Evolutionary conservation across 228 moss, liverwort and hornwort species (phyloP).

Genomic region (Sphagnum fallax): DNA sequence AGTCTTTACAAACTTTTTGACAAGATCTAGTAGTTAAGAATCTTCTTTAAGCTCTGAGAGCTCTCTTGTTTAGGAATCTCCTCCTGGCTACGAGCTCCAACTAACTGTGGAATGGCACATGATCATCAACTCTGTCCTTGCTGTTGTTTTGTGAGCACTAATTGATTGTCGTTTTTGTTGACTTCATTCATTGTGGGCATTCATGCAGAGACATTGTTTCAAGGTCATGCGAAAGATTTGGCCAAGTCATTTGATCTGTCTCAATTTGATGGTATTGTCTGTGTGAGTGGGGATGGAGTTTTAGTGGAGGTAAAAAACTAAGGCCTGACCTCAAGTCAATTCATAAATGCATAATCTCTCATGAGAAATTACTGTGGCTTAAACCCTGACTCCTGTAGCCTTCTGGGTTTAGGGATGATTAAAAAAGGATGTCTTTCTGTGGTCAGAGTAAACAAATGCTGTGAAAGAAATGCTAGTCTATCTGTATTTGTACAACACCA

Average conservation of each 20-base stretch:
- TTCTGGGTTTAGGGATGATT: no score
- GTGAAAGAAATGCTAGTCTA: no score
- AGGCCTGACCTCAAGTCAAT: not conserved
- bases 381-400: no score
- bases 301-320: conserved; percentile 27
- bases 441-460: no score
- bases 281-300: conserved; percentile 58
- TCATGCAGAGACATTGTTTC: conserved; percentile 42
- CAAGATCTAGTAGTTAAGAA: no score
- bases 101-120: no score
- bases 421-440: no score
- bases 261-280: conserved; percentile 41
- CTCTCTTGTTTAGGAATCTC: not conserved
- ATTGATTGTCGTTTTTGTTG: no score
- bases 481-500: no score
- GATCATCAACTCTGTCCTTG: not conserved
- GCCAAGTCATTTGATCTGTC: conserved; percentile 45
- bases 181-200: not conserved
- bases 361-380: no score
- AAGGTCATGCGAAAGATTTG: conserved; percentile 40
- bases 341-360: not conserved
- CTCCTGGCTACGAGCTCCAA: no score
- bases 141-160: not conserved
- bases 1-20: not conserved
- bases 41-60: not conserved